Conservation (phyloP, 768 basidiomycete species). For the Serendipita sp. region DNA sequence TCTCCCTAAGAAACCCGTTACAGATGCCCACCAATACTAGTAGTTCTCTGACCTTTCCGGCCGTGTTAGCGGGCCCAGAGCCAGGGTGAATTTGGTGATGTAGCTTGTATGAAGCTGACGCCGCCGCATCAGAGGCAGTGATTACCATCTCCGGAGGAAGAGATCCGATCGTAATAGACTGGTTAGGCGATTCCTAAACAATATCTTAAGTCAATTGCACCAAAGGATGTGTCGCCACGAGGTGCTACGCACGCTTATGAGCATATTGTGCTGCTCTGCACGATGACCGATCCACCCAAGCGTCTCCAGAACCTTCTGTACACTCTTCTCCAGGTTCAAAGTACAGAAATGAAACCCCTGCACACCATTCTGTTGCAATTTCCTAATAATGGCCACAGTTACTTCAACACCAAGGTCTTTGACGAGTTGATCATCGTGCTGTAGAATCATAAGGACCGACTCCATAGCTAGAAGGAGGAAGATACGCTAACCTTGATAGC, state of each 20-base stretch:
- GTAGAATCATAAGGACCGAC: not conserved
- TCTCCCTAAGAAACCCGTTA: conserved; percentile 48
- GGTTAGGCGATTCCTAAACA: not conserved
- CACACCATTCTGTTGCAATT: conserved; percentile 39
- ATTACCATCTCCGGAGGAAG: conserved; percentile 29
- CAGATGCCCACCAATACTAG: conserved; percentile 16
- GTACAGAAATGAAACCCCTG: conserved; percentile 88
- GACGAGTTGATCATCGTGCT: conserved; percentile 87
- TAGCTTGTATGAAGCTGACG: conserved; percentile 31
- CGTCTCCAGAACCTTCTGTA: conserved; percentile 65
- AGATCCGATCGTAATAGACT: conserved; percentile 5
- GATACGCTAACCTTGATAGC: conserved; percentile 48
- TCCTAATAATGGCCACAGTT: conserved; percentile 62
- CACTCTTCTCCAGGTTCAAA: conserved; percentile 91
- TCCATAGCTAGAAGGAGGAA: not conserved
- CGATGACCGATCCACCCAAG: conserved; percentile 51
- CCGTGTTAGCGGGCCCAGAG: not conserved
- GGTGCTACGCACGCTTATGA: not conserved
- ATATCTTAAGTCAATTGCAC: not conserved
- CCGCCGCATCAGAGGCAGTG: conserved; percentile 48
- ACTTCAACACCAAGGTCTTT: conserved; percentile 89
- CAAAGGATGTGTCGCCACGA: not conserved
- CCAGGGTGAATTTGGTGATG: not conserved
- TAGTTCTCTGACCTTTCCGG: conserved; percentile 5
- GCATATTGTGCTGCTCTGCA: conserved; percentile 27